These are phyloP conservation scores for Exophiala mesophila DNA, from an alignment of 2,329 filamentous ascomycete genomes.

Conservation along the genomic window DNA sequence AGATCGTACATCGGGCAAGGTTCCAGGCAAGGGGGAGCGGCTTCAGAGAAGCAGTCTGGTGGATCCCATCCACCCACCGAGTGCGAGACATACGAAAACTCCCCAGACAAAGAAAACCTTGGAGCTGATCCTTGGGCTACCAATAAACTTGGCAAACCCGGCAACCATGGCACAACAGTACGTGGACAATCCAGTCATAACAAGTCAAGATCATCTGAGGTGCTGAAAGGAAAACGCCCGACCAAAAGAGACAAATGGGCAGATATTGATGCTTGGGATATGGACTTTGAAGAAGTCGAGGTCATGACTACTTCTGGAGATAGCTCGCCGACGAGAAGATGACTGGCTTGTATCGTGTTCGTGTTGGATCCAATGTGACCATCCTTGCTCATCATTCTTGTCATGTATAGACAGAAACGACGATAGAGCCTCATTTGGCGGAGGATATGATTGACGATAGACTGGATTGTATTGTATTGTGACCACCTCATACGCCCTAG, in stretches of 20 bases:
- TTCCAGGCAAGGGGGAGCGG: neutral
- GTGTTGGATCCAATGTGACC: too few relatives aligned
- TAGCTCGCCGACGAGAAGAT: constrained; percentile 15
- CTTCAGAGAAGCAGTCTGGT: constrained; percentile 22
- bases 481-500: too few relatives aligned
- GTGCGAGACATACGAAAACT: neutral
- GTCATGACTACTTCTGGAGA: constrained; percentile 17
- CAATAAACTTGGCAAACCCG: neutral
- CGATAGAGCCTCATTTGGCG: too few relatives aligned
- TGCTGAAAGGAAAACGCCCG: neutral
- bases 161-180: neutral
- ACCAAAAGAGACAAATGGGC: constrained; percentile 22
- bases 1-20: constrained; percentile 2
- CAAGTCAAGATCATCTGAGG: neutral
- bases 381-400: too few relatives aligned
- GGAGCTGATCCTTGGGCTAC: neutral
- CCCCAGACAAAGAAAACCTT: constrained; percentile 21
- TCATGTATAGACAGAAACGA: too few relatives aligned
- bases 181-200: neutral
- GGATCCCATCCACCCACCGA: constrained; percentile 19
- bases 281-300: constrained; percentile 27
- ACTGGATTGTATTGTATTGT: too few relatives aligned
- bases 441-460: too few relatives aligned
- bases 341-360: neutral
- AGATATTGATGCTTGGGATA: constrained; percentile 26